A percentile compares a stretch with the other conserved stretches of the same genome.
Evolutionary conservation across 257 asterid species (phyloP).

Genomic region (Cinchona pubescens): DNA sequence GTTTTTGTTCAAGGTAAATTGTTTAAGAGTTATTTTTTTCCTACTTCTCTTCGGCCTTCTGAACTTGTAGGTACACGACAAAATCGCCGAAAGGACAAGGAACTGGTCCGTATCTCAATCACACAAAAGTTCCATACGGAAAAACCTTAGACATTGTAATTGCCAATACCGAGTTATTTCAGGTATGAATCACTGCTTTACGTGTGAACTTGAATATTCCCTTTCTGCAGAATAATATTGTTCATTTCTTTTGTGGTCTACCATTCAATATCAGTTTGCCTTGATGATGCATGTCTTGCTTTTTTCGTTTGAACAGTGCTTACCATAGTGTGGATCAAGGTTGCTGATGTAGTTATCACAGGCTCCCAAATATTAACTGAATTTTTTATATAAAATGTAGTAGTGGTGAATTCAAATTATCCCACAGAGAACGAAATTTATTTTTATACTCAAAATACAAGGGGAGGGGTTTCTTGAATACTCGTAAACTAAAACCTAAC

Average conservation of each 20-base stretch:
- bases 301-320: background rate
- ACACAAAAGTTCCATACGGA: conserved; percentile 33
- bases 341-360: no score
- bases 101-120: conserved; percentile 33
- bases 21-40: conserved; percentile 9
- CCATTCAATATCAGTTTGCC: no score
- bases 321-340: no score
- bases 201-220: background rate
- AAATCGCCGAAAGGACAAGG: conserved; percentile 33
- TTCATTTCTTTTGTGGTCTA: background rate
- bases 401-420: no score
- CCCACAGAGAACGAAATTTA: no score
- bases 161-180: conserved; percentile 46
- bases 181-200: conserved; percentile 36
- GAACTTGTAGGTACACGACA: conserved; percentile 50
- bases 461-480: no score
- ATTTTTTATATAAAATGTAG: no score
- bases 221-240: conserved; percentile 2
- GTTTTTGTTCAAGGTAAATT: conserved; percentile 6
- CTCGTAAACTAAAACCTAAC: no score
- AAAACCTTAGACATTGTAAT: conserved; percentile 47
- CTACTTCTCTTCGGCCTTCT: conserved; percentile 18
- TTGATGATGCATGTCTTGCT: background rate
- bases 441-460: no score
- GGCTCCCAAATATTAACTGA: no score